Base-by-base conservation (phyloP, 331 rosid species). In the Rhamnella rubrinervis region DNA sequence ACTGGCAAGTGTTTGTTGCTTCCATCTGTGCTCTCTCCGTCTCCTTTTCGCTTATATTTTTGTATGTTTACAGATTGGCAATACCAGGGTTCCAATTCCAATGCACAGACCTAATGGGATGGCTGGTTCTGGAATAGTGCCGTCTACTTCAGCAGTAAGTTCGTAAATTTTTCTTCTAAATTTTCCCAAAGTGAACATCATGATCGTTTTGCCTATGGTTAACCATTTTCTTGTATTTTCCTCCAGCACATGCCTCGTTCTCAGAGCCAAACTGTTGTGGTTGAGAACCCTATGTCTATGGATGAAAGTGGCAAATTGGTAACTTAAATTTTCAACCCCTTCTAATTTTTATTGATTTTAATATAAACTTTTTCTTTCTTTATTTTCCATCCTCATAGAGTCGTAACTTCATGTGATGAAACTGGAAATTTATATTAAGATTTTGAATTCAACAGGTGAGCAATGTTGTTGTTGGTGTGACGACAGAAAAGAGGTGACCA, bases 281-380 rank as follows among this genome's bases (percentile, higher is more conserved):
- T 93, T 40, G 98, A 93, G 89, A 93, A 93, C 88, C 98, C 98
- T 6, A 93, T 88, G 98, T 80, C 98, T 17, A 86, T 88, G 23
- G 93, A 93, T 21, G 92, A 95, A 76, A 93, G 93, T 75, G 98
- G 98, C 59, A 93, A 93, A 84, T 80, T 90, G 98, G 98, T 93
- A 82, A 79, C 69, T 68, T 12, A 31, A 19, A 67, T 40, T 49
- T 26, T 58, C 26, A 59, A 55, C 72, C 49, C 37, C 69, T n/a
- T 13, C 14, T 49, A 25, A 51, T 55, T 39, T n/a, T 28, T 23
- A 23, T 23, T 23, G 0, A 70, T 67, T 66, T 79, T 41, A 23
- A 1, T 31, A 4, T 15, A 66, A 49, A 17, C 16, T 25, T 40
- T 26, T 15, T 55, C 52, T 59, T 16, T 70, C 21, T 23, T 57